Base-by-base conservation (phyloP, 495 filamentous ascomycete genomes). In the Barbatosphaeria neglecta region DNA sequence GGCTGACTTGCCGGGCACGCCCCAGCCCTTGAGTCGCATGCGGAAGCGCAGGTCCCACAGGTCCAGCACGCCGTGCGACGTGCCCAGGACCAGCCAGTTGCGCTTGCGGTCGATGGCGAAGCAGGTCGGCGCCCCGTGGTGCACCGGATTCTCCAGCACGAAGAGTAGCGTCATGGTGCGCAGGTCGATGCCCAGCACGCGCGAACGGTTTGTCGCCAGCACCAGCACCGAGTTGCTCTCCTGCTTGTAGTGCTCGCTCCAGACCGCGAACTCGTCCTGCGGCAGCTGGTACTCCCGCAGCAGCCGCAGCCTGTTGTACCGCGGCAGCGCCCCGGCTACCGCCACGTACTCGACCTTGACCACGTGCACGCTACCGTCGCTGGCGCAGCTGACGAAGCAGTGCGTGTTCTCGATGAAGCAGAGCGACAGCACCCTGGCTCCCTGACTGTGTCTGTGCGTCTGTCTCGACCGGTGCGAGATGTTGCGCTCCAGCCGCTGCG, bases 11-110 rank as follows among this genome's bases (percentile, higher is more conserved):
- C 86, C 86, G 2, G 87, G 81, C 8, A 99, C 75, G 18, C 86
- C 87, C 90, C 90, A 97, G 6, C 81, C 84, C 62, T 86, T 90
- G 23, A 95, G 64, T 15, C 88, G 80, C 42, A 95, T 73, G 44
- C 78, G 83, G 67, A 97, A 99, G 15, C 93, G 84, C 15, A 99
- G 76, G 59, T 99, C 93, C 92, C 93, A 99, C 16, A 99, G 72
- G 54, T 94, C 86, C 7, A 99, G 68, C 40, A 96, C 81, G 3
- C 93, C 93, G 54, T 97, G 90, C 6, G 89, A 87, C 0, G 93
- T 97, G 25, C 90, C 92, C 4, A 97, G 64, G 6, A 94, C 68
- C 4, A 99, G 69, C 93, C 93, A 99, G 52, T 86, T 86, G 41
- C 83, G 82, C 56, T 80, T 84, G 22, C 80, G 70, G 53, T 95